Base-by-base conservation (phyloP, 1,284 basidiomycete species). In the Ganoderma resinaceum region DNA sequence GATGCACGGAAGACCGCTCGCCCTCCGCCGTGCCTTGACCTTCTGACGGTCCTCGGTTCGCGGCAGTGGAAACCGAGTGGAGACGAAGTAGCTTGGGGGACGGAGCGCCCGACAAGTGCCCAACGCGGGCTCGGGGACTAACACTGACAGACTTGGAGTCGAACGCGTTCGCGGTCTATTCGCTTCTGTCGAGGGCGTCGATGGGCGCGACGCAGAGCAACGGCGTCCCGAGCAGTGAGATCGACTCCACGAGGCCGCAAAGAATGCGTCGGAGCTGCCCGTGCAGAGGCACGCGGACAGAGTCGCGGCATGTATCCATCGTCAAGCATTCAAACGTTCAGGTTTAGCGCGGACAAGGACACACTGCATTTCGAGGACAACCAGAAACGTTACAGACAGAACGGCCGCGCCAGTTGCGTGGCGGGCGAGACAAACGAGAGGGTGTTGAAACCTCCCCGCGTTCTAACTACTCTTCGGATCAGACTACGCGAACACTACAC, bases 361-460 rank as follows among this genome's bases (percentile, higher is more conserved):
- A 20, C 23, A 37, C 12, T 40, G n/a, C 35, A 59, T 59, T 59
- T 38, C 53, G 7, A 57, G 18, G 29, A 57, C 29, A 8, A 9
- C 33, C 58, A 5, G n/a, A 29, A 20, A 40, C 46, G 46, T 1
- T 11, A 61, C n/a, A 23, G 42, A 43, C 40, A 5, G 16, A 61
- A 42, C 29, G 2, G 29, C 52, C 52, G 2, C 23, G 62, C 52
- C 52, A 53, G 62, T 62, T 62, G 20, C 43, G 43, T 33, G 18
- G 20, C 61, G 52, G 52, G 58, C 58, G 7, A 38, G 14, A 38
- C 37, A 40, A 35, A 16, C 33, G n/a, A 38, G 5, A 8, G 55
- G 57, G 60, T 49, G 57, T 60, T 59, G 63, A 59, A 20, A 60
- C 46, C 63, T n/a, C 63, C 7, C 35, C 9, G 20, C 8, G 31